These are phyloP conservation scores for Fusarium secorum DNA, from an alignment of 2,329 filamentous ascomycete species.

Conservation along the genomic window DNA sequence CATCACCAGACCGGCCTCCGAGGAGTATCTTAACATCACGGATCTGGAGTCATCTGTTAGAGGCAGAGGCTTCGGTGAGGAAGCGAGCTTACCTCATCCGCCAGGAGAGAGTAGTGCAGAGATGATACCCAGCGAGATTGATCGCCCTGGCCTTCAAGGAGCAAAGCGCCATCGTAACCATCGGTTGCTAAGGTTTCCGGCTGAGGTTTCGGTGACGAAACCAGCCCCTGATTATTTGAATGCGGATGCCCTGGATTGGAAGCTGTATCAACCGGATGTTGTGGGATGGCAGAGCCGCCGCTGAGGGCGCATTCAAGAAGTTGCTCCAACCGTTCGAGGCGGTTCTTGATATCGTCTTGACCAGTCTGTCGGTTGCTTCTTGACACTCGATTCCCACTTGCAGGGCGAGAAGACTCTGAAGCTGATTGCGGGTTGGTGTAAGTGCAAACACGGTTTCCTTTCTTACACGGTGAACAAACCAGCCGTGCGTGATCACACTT, in stretches of 20 bases:
- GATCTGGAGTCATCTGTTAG: neutral
- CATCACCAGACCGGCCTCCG: neutral
- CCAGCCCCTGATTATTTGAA: accelerated
- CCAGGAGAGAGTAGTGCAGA: constrained; percentile 1
- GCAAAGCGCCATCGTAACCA: neutral
- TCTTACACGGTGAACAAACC: neutral
- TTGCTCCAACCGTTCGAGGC: neutral
- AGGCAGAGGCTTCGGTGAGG: accelerated
- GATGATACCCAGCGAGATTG: constrained; percentile 2
- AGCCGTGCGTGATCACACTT: neutral
- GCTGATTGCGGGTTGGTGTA: neutral
- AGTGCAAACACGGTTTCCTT: neutral
- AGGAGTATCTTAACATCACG: neutral
- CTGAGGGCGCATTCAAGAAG: neutral
- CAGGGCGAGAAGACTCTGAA: neutral
- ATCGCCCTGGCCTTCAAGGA: neutral
- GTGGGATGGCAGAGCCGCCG: neutral
- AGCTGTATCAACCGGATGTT: neutral
- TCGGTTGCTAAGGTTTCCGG: neutral
- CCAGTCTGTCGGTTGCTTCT: neutral
- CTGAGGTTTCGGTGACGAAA: neutral
- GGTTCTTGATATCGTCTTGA: neutral
- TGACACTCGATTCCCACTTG: neutral
- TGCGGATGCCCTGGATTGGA: accelerated
- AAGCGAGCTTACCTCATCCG: neutral